Evolutionary conservation across 2,329 filamentous ascomycete genomes (phyloP).

Genomic region (Chlorencoelia australis): DNA sequence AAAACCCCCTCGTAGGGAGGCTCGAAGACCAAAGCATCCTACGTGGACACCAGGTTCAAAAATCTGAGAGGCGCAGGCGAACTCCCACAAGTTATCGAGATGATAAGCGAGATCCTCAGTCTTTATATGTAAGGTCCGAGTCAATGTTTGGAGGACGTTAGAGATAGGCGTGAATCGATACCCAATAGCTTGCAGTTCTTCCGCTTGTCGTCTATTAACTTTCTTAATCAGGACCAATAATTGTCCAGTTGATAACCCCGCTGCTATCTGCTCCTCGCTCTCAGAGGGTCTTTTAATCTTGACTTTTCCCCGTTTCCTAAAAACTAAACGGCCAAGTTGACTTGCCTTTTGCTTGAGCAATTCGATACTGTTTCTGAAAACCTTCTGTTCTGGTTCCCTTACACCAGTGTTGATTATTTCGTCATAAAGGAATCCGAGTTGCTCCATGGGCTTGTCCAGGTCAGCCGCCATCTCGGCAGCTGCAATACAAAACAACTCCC

Average conservation of each 20-base stretch:
- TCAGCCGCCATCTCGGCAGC: conserved; percentile 61
- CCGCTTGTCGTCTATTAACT: conserved; percentile 47
- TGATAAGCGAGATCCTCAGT: conserved; percentile 47
- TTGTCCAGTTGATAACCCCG: conserved; percentile 32
- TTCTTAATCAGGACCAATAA: conserved; percentile 68
- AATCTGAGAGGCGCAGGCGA: conserved; percentile 37
- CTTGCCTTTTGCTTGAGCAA: too few species aligned
- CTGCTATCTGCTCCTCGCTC: conserved; percentile 4
- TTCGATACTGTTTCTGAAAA: too few species aligned
- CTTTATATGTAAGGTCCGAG: conserved; percentile 65
- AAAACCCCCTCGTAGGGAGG: conserved; percentile 33
- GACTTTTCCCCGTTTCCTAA: conserved; percentile 3
- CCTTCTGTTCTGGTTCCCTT: too few species aligned
- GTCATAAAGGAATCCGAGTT: conserved; percentile 63
- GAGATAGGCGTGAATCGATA: conserved; percentile 64
- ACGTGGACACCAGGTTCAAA: conserved; percentile 44
- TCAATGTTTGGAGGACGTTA: conserved; percentile 59
- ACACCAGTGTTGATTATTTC: conserved; percentile 60
- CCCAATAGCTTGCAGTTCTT: conserved; percentile 57
- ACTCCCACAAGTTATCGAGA: conserved; percentile 54
- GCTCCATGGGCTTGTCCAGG: conserved; percentile 51
- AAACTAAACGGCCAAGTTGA: conserved; percentile 1
- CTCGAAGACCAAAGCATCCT: conserved; percentile 46
- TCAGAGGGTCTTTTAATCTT: conserved; percentile 2
- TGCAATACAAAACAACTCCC: conserved; percentile 73